Evolutionary conservation across 176 grass and related monocot species (phyloP), one percentile per base, ranked within the genome.

Genomic region (Eremochloa ophiuroides): DNA sequence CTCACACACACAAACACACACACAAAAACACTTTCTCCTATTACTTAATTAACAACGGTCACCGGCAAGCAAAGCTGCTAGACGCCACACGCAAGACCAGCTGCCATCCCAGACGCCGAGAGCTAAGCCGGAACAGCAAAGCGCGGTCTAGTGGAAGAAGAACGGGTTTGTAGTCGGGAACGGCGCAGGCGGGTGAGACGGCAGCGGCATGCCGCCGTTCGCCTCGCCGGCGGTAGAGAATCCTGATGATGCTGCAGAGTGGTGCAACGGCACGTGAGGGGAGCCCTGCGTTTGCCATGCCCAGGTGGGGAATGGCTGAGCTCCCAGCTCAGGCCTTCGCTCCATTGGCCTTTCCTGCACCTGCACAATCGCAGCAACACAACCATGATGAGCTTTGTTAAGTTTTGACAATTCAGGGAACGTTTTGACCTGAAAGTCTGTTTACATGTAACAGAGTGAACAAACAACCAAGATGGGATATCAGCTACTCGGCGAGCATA

Each of bases 211-310:
- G 76, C 66, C 62, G 25, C 66, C 50, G 62, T 15, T 56, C 6
- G 78, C 29, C 76, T 64, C 83, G 53, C 50, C 77, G 69, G 61
- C 71, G 69, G 86, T 75, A 66, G 87, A 95, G 93, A 99, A 99
- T 99, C 97, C 97, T 99, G 97, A 99, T 99, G 97, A 99, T 99
- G 97, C 97, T 99, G 97, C 97, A 95, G 93, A 87, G 63, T 87
- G 87, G 68, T 85, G 76, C 61, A 76, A 82, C 47, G 89, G 87
- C 80, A 75, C 71, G 60, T 76, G 84, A 69, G 69, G 22, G 26
- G 76, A 66, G 39, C 84, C 89, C 48, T 87, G 93, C 90, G 80
- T 67, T 81, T 88, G 96, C 96, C 96, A 95, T 48, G 84, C 90
- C 93, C 82, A 86, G 40, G 68, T 28, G 5, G 87, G 73, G 58